Evolutionary conservation across 1,139 yeast genomes (phyloP), one percentile per base, ranked within the genome.

Genomic region (Candida frijolesensis): DNA sequence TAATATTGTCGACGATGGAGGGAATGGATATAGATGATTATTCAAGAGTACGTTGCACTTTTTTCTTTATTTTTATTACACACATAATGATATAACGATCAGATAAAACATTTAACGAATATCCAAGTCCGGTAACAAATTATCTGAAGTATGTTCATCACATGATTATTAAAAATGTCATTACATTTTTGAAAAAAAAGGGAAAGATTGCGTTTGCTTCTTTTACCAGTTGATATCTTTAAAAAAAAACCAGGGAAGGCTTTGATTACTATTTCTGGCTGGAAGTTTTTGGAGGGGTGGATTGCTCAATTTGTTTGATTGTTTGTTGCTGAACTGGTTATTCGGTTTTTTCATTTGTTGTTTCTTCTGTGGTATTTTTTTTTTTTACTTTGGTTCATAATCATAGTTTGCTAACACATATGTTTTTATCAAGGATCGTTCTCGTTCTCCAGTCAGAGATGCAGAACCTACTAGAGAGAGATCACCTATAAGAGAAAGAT

Each of bases 11-110:
- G 12, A 33, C 35, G 48, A 78, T 78, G 72, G 82, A 78, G 54
- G 78, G 70, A 45, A 78, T 81, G 79, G 85, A 80, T 57, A 76
- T 80, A 52, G 85, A 80, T 64, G 79, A 77, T 62, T 78, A 76
- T 61, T 72, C 81, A 59, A 76, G 81, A 67, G 81, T 79, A 75
- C 64, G 80, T 76, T 60, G 51, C 46, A 37, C 33, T 32, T 34
- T 33, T 14, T 43, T 25, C 16, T 30, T 18, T 19, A 14, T 43
- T 34, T 42, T 19, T 32, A 12, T 18, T 22, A 11, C 19, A 12
- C 14, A 8, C 33, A 29, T 32, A 9, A 15, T 12, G 16, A n/a
- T 35, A 2, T 15, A 44, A 14, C 15, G 12, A 10, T 25, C 30
- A 38, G 10, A 5, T 12, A 11, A n/a, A 38, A 11, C 15, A n/a